phyloP scores from a whole-genome alignment of 306 rosid species.

The Vachellia collinsii region DNA sequence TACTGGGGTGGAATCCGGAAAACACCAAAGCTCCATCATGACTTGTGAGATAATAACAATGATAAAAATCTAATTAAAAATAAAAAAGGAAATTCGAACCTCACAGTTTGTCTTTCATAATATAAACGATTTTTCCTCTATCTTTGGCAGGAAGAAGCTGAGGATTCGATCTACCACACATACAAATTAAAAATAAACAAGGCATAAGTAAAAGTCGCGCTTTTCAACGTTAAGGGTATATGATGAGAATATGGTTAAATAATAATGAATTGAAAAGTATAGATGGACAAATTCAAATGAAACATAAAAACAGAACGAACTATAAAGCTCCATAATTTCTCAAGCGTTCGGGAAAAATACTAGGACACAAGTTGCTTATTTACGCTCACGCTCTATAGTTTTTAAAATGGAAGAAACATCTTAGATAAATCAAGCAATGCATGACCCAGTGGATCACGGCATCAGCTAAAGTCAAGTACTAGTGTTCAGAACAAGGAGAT shows the following conservation, averaged over 20 bases:
- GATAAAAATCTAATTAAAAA: neutral
- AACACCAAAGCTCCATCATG: conserved; percentile 1
- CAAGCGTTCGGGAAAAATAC: neutral
- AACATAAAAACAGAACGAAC: neutral
- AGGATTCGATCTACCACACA: neutral
- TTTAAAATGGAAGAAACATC: neutral
- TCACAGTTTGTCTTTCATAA: neutral
- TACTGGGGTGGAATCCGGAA: neutral
- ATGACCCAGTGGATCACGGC: neutral
- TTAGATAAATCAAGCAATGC: neutral
- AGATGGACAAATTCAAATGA: neutral
- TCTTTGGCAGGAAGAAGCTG: neutral
- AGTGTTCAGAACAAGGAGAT: conserved; percentile 20
- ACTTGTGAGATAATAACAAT: neutral
- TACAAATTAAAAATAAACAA: neutral
- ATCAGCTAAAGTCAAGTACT: conserved; percentile 5
- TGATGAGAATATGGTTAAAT: neutral
- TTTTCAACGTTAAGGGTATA: neutral
- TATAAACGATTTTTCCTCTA: neutral
- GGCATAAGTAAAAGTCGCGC: neutral
- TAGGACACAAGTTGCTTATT: neutral
- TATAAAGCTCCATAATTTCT: neutral
- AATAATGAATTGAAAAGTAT: neutral
- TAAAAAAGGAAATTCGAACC: neutral
- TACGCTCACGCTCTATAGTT: neutral